phyloP scores from a whole-genome alignment of 352 stramenopile genomes.

The Aphanomyces euteiches region DNA sequence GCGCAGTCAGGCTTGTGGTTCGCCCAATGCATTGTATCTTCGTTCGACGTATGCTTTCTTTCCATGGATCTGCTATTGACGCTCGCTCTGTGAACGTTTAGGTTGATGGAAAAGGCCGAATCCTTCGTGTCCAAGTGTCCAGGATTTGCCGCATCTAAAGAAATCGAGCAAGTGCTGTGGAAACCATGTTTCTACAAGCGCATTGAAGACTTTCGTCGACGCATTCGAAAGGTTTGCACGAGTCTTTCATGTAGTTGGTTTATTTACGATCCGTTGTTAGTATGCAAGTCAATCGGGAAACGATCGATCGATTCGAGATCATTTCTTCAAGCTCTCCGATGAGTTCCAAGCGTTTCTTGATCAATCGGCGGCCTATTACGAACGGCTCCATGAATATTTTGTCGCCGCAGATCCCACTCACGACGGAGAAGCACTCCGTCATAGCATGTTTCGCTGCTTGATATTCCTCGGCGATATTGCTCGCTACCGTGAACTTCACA shows the following conservation, averaged over 20 bases:
- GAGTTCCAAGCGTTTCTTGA: slow-evolving; percentile 75
- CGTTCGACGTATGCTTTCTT: background rate
- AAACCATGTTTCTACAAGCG: slow-evolving; percentile 90
- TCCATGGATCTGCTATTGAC: background rate
- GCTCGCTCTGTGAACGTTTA: slow-evolving; percentile 23
- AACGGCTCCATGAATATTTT: slow-evolving; percentile 54
- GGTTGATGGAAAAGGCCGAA: slow-evolving; percentile 52
- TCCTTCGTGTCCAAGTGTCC: slow-evolving; percentile 45
- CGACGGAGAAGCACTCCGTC: slow-evolving; percentile 35
- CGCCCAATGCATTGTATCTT: background rate
- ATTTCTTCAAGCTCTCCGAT: slow-evolving; percentile 66
- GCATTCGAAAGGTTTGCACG: slow-evolving; percentile 62
- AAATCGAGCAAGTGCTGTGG: slow-evolving; percentile 82
- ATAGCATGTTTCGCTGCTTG: slow-evolving; percentile 77
- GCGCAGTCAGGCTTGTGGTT: background rate
- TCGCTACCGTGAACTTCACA: slow-evolving; percentile 79
- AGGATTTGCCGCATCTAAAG: slow-evolving; percentile 54
- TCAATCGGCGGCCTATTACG: slow-evolving; percentile 65
- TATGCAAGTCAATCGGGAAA: slow-evolving; percentile 63
- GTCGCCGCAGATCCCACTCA: slow-evolving; percentile 33
- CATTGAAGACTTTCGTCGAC: slow-evolving; percentile 85
- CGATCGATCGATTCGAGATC: slow-evolving; percentile 66
- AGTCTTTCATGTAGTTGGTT: slow-evolving; percentile 33
- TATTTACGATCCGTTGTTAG: slow-evolving; percentile 22
- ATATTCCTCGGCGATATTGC: slow-evolving; percentile 78